Conservation (phyloP, 2,329 filamentous ascomycete species). For the Hypoxylon sp. region DNA sequence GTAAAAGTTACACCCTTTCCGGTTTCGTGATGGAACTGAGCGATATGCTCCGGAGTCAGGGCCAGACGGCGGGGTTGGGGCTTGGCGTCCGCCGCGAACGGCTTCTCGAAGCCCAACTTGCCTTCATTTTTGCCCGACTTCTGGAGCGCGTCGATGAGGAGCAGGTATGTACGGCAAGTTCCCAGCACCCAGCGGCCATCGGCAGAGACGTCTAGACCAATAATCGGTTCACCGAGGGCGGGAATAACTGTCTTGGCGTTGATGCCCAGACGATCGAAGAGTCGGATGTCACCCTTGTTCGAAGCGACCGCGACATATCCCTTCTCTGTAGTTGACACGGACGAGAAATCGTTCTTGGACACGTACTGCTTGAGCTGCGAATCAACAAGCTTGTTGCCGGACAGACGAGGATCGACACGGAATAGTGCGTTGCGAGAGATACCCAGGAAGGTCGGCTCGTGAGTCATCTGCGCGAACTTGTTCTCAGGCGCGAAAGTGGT, state of each 20-base stretch:
- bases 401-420: conserved; percentile 88
- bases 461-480: conserved; percentile 98
- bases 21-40: conserved; percentile 97
- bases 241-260: conserved; percentile 98
- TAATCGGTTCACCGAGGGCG: conserved; percentile 91
- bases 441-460: conserved; percentile 93
- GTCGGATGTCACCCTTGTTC: conserved; percentile 95
- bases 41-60: conserved; percentile 89
- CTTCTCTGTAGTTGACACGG: conserved; percentile 92
- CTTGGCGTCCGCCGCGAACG: conserved; percentile 91
- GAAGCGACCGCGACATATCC: conserved; percentile 96
- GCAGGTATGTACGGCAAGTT: conserved; percentile 91
- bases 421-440: conserved; percentile 92
- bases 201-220: conserved; percentile 92
- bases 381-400: conserved; percentile 92
- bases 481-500: conserved; percentile 92
- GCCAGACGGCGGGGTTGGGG: conserved; percentile 90
- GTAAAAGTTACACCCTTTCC: conserved; percentile 87
- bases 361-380: conserved; percentile 93
- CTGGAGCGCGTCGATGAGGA: conserved; percentile 91
- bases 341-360: conserved; percentile 97
- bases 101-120: conserved; percentile 95
- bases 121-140: conserved; percentile 95
- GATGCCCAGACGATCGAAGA: conserved; percentile 95
- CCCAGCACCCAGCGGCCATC: conserved; percentile 96